Base-by-base conservation (phyloP, 2,329 filamentous ascomycete species). In the Thielaviopsis euricoi region DNA sequence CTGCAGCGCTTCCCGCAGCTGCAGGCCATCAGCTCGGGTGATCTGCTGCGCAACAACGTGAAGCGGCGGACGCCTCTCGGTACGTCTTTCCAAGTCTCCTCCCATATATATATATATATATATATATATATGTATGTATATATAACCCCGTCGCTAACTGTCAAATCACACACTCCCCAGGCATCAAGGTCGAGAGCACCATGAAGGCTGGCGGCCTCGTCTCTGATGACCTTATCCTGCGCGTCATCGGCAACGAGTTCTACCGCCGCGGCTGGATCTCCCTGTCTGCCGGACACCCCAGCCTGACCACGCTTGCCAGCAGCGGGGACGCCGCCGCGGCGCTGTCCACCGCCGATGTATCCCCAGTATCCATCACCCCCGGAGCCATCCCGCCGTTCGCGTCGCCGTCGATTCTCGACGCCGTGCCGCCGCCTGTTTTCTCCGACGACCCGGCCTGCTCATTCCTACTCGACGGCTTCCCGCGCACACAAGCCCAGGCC, bases 401-500 rank as follows among this genome's bases (percentile, higher is more conserved):
- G n/a, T 75, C 60, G 7, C 55, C 55, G 17, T 60, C 49, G 29
- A 53, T 55, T 33, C 68, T 74, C 55, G 67, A 73, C 19, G 65
- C 67, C 70, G 37, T 70, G 70, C 25, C 66, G 67, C 54, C 66
- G 71, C 71, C 71, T 29, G 70, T 71, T 57, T 74, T 76, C 52
- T 82, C 83, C 53, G 79, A 93, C 49, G 78, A 85, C 62, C 86
- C 89, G 0, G 74, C 81, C 0, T 89, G 89, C 9, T 95, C 89
- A 0, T 97, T 96, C 70, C 86, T 98, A 62, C 85, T 98, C 56
- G 93, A 98, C 68, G 93, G 93, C 17, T 98, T 97, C 71, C 93
- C 93, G 1, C 86, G 93, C 63, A 98, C 88, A 6, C 86, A 87
- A 0, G 68, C 74, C 2, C 93, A 98, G 71, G 93, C 90, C 26